Evolutionary conservation across 2,329 filamentous ascomycete genomes (phyloP).

Genomic region (Colletotrichum sp.): DNA sequence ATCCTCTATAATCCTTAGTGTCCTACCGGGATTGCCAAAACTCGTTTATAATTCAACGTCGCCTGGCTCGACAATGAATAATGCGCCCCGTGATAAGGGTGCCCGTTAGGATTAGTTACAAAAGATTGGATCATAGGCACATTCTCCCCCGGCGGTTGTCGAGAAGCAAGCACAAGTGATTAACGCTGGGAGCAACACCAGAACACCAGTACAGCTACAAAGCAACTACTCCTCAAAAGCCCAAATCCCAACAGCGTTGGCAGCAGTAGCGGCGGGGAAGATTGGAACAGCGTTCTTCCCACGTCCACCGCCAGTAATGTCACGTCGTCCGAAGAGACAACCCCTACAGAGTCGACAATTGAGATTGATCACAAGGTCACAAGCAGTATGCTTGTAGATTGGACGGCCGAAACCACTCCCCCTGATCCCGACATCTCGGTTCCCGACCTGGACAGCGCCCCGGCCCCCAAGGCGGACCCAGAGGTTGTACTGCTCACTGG

Average conservation of each 20-base stretch:
- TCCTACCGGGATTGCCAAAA: too few species aligned
- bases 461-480: background rate
- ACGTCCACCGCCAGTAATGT: background rate
- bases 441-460: background rate
- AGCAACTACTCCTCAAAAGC: background rate
- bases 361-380: background rate
- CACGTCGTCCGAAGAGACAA: background rate
- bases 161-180: too few species aligned
- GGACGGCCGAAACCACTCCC: background rate
- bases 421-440: background rate
- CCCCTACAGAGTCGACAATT: background rate
- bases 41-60: too few species aligned
- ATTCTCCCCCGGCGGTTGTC: too few species aligned
- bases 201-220: too few species aligned
- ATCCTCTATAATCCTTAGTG: too few species aligned
- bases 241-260: background rate
- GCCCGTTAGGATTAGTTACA: too few species aligned
- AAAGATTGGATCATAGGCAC: too few species aligned
- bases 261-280: conserved; percentile 25
- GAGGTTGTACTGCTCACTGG: background rate
- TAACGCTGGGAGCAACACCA: too few species aligned
- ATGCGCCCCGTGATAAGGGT: too few species aligned
- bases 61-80: too few species aligned
- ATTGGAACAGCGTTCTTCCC: background rate
- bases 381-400: background rate